Percentiles rank a stretch among this genome's conserved stretches.
These are phyloP conservation scores for Peronospora destructor DNA, from an alignment of 352 stramenopile genomes.

Conservation along the genomic window DNA sequence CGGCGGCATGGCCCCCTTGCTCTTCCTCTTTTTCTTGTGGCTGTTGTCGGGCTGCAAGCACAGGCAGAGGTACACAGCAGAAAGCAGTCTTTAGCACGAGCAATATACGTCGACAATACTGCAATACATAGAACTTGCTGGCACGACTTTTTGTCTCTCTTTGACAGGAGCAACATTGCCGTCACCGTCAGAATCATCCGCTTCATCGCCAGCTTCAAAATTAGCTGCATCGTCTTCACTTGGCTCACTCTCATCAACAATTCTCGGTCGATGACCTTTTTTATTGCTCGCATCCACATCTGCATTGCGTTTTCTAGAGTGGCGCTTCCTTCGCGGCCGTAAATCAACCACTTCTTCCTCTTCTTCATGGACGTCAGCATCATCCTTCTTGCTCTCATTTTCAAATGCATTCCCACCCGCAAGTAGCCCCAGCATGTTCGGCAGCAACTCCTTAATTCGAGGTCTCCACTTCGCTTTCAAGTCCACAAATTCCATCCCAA, in stretches of 20 bases:
- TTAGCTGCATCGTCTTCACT: slow-evolving; percentile 26
- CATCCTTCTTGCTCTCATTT: slow-evolving; percentile 14
- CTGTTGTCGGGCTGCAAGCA: slow-evolving; percentile 7
- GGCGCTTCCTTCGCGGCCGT: slow-evolving; percentile 22
- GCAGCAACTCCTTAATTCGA: slow-evolving; percentile 40
- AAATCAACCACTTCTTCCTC: slow-evolving; percentile 26
- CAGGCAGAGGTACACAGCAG: background rate
- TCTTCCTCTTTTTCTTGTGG: slow-evolving; percentile 15
- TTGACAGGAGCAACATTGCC: slow-evolving; percentile 10
- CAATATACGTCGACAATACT: background rate
- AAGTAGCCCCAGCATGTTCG: slow-evolving; percentile 42
- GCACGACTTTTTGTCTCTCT: slow-evolving; percentile 11
- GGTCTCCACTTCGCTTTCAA: slow-evolving; percentile 45
- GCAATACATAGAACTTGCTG: background rate
- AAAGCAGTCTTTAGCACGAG: background rate
- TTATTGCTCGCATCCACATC: slow-evolving; percentile 45
- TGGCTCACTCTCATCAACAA: slow-evolving; percentile 20
- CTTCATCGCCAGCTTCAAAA: slow-evolving; percentile 18
- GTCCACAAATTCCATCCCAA: slow-evolving; percentile 37
- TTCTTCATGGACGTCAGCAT: slow-evolving; percentile 2
- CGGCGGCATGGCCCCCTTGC: slow-evolving; percentile 8
- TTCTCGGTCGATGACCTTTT: slow-evolving; percentile 23
- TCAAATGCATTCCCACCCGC: slow-evolving; percentile 7
- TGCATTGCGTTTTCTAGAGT: slow-evolving; percentile 21
- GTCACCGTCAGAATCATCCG: slow-evolving; percentile 23